Evolutionary conservation across 495 filamentous ascomycete genomes (phyloP), one percentile per base, ranked within the genome.

Genomic region (Chaetomium tenue): DNA sequence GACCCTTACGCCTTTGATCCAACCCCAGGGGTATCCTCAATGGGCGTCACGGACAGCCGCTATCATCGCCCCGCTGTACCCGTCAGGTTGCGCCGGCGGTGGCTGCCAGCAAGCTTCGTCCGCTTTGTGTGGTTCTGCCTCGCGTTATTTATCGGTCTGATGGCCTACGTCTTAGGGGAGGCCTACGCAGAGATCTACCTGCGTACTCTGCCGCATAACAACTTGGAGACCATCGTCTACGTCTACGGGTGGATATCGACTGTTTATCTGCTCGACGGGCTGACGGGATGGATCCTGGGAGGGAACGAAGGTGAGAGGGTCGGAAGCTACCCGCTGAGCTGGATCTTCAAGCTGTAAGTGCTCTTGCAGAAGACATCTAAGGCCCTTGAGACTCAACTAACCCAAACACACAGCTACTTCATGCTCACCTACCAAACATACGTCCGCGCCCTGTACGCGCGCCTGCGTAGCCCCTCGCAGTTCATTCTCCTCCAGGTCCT

Each of bases 121-220:
- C 79, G 86, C 11, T 88, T 88, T 40, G 74, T 88, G n/a, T 88
- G 86, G 86, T 88, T 88, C 69, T 86, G 84, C 69, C 71, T 79
- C 39, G 84, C 85, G 2, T 73, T 88, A n/a, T 79, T 76, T 46
- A 81, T 88, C 63, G 83, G 81, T 25, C 71, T 88, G 58, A 69
- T 87, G 30, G 85, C 83, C 9, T 87, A 87, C 69, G 81, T 87
- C 5, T 76, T 87, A 58, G 85, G 85, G 66, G 85, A 88, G 70
- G 83, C 83, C n/a, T 88, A 88, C 69, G 84, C 84, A 61, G 85
- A 87, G 72, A 81, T 86, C 54, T 88, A 88, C 70, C 76, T 88
- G 56, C 79, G 84, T 42, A 88, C 85, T 20, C 71, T 88, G 59
- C 86, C 86, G 12, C 86, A 88, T 65, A 83, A 81, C 72, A 87